phyloP scores from a whole-genome alignment of 495 filamentous ascomycete species.

The Neurospora terricola region DNA sequence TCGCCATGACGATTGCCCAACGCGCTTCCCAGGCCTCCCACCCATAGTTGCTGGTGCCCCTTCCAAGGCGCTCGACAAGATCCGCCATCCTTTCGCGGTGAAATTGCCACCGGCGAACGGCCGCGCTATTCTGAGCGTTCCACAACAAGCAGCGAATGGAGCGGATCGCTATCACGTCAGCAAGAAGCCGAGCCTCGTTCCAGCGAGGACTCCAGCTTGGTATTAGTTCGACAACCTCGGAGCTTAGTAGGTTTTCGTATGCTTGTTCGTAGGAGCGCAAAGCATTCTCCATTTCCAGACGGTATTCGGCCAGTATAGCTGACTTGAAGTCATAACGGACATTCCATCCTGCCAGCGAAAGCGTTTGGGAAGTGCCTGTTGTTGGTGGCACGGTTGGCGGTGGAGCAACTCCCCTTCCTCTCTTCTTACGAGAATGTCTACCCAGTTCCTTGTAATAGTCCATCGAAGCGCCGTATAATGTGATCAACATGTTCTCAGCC shows the following conservation, averaged over 20 bases:
- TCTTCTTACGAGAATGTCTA: constrained; percentile 79
- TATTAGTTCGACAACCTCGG: constrained; percentile 78
- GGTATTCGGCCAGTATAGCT: constrained; percentile 79
- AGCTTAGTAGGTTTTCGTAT: constrained; percentile 67
- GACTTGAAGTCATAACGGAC: constrained; percentile 89
- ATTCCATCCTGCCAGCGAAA: constrained; percentile 82
- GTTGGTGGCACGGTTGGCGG: constrained; percentile 78
- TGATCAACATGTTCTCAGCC: constrained; percentile 51
- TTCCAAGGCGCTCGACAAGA: constrained; percentile 70
- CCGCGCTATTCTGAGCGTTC: constrained; percentile 61
- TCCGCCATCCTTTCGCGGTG: constrained; percentile 62
- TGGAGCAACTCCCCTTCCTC: constrained; percentile 59
- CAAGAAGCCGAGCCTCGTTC: constrained; percentile 72
- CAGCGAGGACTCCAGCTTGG: constrained; percentile 79
- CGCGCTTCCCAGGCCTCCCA: constrained; percentile 83
- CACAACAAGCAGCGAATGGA: constrained; percentile 70
- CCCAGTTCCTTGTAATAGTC: constrained; percentile 90
- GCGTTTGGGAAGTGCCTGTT: constrained; percentile 67
- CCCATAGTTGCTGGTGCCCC: constrained; percentile 71
- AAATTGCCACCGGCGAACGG: constrained; percentile 63
- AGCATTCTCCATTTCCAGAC: constrained; percentile 81
- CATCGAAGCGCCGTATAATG: constrained; percentile 52
- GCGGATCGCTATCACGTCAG: constrained; percentile 69
- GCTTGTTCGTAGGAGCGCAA: constrained; percentile 73
- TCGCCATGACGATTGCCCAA: constrained; percentile 74